Conservation (phyloP, 139 green algal species). For the Chlamydomonas sp. region DNA sequence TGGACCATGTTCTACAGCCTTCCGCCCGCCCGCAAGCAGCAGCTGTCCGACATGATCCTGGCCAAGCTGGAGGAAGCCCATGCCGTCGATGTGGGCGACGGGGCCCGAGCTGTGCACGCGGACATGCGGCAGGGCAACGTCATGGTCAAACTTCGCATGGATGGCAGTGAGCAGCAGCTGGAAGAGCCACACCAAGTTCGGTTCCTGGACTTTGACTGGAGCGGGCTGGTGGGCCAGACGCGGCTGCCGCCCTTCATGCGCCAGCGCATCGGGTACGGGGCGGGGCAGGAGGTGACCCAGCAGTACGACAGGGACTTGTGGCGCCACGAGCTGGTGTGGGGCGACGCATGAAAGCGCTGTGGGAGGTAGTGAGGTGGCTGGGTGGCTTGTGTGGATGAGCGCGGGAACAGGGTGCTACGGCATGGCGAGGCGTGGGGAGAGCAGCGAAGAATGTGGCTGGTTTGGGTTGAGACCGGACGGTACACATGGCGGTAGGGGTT, state of each 20-base stretch:
- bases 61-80: not conserved
- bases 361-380: no score
- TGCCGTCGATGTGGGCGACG: not conserved
- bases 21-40: not conserved
- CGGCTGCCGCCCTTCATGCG: not conserved
- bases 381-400: no score
- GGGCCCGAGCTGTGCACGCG: not conserved
- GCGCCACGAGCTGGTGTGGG: not conserved
- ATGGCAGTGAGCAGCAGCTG: not conserved
- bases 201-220: constrained; percentile 17
- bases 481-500: no score
- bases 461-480: no score
- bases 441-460: no score
- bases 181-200: not conserved
- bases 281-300: not conserved
- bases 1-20: not conserved
- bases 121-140: constrained; percentile 17
- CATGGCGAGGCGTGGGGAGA: no score
- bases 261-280: not conserved
- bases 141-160: not conserved
- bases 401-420: no score
- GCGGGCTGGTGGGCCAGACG: not conserved
- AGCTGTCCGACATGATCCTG: not conserved
- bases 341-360: no score
- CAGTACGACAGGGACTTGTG: not conserved